Base-by-base conservation (phyloP, 75 land plant species). In the Ceratopteris richardii region DNA sequence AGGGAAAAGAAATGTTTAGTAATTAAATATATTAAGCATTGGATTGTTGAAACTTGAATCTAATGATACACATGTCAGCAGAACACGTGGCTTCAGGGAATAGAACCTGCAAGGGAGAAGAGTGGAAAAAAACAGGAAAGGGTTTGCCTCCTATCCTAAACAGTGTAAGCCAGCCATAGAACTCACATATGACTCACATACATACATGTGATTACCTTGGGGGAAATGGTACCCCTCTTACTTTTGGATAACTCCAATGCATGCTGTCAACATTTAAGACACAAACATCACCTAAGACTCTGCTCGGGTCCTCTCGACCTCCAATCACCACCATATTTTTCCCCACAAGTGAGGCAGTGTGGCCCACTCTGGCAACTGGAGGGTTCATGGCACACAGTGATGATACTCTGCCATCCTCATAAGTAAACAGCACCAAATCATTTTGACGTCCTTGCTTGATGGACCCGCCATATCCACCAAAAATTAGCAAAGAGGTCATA, bases 391-490 rank as follows among this genome's bases (percentile, higher is more conserved):
- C 62, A 42, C 70, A n/a, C 31, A 82, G 27, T 53, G 19, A 46
- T 23, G 71, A 65, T 30, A 85, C 60, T 13, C 37, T 40, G 18
- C 82, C 80, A 66, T 31, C 51, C 20, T 58, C 27, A 9, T 58
- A 64, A 56, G 88, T 80, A 47, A 93, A 65, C n/a, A 82, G 31
- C 7, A 93, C 50, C 19, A 60, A 25, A 54, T 82, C 89, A 61
- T 72, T 83, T 66, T 69, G 73, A 23, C 95, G 79, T 71, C 82
- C 71, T 75, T 93, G 98, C 51, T 82, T 67, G 58, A 88, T 87
- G 31, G 62, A 47, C 13, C 95, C 98, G 36, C 98, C 98, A 80
- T 86, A 93, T 31, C 98, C 98, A 60, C 90, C 95, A 79, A 82
- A 93, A 10, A 82, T 58, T 5, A 93, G 10, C 42, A 87, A 58